phyloP scores from a whole-genome alignment of 2,329 filamentous ascomycete species.

The Calonectria hawksworthii region DNA sequence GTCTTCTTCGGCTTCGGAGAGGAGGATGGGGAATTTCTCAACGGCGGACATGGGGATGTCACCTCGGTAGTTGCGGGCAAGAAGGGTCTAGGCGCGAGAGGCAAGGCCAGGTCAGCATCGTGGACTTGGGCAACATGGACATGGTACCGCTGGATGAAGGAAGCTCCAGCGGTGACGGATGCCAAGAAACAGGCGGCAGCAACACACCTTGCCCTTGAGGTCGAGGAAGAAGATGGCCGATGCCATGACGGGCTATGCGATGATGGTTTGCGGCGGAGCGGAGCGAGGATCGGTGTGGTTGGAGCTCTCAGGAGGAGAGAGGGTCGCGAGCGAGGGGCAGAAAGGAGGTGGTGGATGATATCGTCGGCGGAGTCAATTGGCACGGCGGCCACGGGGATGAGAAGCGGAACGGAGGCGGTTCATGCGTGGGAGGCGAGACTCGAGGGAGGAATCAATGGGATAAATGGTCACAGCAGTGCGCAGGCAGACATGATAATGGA shows the following conservation, averaged over 20 bases:
- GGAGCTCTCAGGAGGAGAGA: conserved; percentile 15
- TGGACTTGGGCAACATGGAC: conserved; percentile 4
- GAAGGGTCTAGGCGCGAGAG: conserved; percentile 79
- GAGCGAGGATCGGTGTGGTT: conserved; percentile 37
- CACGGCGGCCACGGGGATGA: conserved; percentile 39
- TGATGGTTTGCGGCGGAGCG: conserved; percentile 41
- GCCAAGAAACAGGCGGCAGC: background rate
- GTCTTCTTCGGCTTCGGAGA: conserved; percentile 99
- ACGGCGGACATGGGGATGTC: conserved; percentile 99
- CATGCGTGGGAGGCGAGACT: conserved; percentile 24
- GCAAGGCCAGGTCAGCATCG: conserved; percentile 41
- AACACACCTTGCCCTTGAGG: conserved; percentile 95
- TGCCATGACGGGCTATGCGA: conserved; percentile 76
- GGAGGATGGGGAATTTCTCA: conserved; percentile 95
- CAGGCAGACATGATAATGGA: conserved; percentile 44
- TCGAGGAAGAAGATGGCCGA: conserved; percentile 99
- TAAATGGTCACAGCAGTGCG: conserved; percentile 39
- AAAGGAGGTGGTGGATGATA: conserved; percentile 44
- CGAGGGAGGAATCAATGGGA: conserved; percentile 1
- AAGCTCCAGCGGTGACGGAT: conserved; percentile 9
- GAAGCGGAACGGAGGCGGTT: conserved; percentile 23
- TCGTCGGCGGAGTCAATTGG: conserved; percentile 44
- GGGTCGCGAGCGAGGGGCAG: conserved; percentile 36
- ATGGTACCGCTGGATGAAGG: conserved; percentile 7
- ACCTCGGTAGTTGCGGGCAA: conserved; percentile 97